These are phyloP conservation scores for Erysiphe pisi DNA, from an alignment of 2,329 filamentous ascomycete genomes.

Conservation along the genomic window DNA sequence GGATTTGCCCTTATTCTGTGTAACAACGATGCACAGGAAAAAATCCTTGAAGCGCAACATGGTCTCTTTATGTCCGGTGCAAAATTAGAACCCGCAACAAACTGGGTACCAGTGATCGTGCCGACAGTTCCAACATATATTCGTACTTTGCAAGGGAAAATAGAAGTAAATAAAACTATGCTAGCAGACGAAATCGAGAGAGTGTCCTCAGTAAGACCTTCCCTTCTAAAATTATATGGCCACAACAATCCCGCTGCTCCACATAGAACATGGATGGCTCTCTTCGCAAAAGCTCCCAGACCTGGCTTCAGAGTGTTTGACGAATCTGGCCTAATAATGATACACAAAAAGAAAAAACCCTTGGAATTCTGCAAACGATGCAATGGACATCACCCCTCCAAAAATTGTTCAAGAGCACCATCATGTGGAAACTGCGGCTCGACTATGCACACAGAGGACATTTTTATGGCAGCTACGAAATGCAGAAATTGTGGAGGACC, in stretches of 20 bases:
- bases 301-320: not conserved
- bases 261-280: not conserved
- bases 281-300: not conserved
- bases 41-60: not conserved
- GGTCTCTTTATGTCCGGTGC: not conserved
- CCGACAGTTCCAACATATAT: not conserved
- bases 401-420: not conserved
- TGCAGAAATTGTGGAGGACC: conserved; percentile 14
- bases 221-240: not conserved
- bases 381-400: not conserved
- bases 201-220: not conserved
- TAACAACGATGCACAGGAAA: not conserved
- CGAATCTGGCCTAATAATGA: not conserved
- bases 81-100: not conserved
- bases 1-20: not conserved
- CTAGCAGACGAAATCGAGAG: conserved; percentile 3
- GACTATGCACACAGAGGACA: not conserved
- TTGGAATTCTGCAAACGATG: not conserved
- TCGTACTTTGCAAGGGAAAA: not conserved
- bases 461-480: not conserved
- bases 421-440: not conserved
- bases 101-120: not conserved
- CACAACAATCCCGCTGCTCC: not conserved
- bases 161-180: not conserved
- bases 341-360: not conserved